Evolutionary conservation across 768 basidiomycete genomes (phyloP).

Genomic region (Xerocomellus chrysenteron): DNA sequence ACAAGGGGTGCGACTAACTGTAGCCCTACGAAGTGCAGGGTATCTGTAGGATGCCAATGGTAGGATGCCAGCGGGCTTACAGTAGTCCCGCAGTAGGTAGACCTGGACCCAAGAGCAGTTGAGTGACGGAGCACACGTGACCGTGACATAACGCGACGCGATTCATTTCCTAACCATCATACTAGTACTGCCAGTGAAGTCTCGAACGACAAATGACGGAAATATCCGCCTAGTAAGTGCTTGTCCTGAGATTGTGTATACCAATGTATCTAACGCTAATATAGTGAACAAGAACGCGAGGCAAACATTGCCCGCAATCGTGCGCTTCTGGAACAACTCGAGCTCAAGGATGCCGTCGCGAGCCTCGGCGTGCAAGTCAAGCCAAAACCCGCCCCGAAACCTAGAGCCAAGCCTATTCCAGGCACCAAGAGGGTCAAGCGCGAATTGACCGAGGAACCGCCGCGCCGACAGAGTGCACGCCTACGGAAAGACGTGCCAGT

Average conservation of each 20-base stretch:
- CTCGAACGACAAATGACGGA: slow-evolving; percentile 35
- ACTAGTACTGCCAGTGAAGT: background rate
- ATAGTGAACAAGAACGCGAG: slow-evolving; percentile 69
- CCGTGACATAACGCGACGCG: slow-evolving; percentile 35
- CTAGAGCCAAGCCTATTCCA: slow-evolving; percentile 61
- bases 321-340: slow-evolving; percentile 68
- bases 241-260: background rate
- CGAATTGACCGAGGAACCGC: slow-evolving; percentile 42
- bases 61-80: too few relatives aligned
- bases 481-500: slow-evolving; percentile 43
- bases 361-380: slow-evolving; percentile 46
- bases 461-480: slow-evolving; percentile 67
- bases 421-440: slow-evolving; percentile 55
- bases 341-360: slow-evolving; percentile 56
- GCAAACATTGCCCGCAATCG: slow-evolving; percentile 82
- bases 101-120: too few relatives aligned
- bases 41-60: too few relatives aligned
- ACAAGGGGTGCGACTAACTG: too few relatives aligned
- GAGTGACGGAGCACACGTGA: background rate
- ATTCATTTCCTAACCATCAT: slow-evolving; percentile 3
- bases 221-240: slow-evolving; percentile 53
- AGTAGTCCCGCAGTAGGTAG: too few relatives aligned
- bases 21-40: too few relatives aligned
- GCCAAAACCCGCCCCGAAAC: slow-evolving; percentile 37
- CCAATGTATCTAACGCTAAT: background rate